Conservation (phyloP, 495 filamentous ascomycete species). For the Neurospora terricola region DNA sequence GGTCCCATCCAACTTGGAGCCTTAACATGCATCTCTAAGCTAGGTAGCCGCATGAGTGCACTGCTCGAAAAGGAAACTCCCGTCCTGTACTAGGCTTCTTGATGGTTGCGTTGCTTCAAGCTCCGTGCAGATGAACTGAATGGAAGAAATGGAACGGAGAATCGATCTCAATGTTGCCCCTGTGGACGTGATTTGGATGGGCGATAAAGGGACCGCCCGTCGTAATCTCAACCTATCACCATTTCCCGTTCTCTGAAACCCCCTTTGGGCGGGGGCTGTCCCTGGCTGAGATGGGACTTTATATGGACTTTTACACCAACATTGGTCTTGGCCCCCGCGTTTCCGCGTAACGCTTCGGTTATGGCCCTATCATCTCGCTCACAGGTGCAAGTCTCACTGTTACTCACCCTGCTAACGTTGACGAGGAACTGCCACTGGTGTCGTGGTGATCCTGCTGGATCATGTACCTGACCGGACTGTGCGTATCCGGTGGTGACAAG, state of each 20-base stretch:
- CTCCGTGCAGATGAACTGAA: background rate
- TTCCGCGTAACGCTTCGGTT: background rate
- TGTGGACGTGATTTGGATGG: background rate
- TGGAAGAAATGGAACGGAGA: background rate
- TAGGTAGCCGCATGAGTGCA: background rate
- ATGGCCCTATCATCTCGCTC: background rate
- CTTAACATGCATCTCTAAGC: background rate
- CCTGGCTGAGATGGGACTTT: background rate
- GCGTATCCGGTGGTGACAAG: background rate
- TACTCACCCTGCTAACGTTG: background rate
- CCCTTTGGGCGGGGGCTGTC: background rate
- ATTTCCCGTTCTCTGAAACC: background rate
- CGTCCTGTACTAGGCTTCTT: background rate
- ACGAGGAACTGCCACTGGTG: background rate
- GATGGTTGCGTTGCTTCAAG: background rate
- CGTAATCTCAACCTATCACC: background rate
- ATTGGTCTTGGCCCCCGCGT: background rate
- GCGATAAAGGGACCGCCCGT: background rate
- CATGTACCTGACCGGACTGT: background rate
- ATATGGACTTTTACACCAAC: background rate
- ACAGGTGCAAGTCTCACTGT: background rate
- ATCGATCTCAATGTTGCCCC: background rate
- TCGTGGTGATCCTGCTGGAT: background rate
- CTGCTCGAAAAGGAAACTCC: background rate
- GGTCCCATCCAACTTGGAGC: background rate